Evolutionary conservation across 768 basidiomycete genomes (phyloP), one percentile per base, ranked within the genome.

Genomic region (Mycena amicta): DNA sequence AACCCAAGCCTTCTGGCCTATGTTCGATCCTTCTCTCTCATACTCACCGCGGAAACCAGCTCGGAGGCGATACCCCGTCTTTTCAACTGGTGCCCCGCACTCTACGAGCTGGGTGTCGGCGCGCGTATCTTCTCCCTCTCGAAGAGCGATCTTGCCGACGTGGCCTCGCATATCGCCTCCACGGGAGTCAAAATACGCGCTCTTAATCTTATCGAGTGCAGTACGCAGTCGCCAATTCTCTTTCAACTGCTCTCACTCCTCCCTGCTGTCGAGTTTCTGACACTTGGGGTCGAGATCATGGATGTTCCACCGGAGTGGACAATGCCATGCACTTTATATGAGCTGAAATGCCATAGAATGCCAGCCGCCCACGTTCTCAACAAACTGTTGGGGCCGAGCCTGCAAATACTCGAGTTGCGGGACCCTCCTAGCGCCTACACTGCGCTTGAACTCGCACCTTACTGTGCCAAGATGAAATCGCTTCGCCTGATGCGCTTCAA

Each of bases 151-250:
- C 31, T 15, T 30, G 16, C 40, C 22, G 49, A 45, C 13, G 26
- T 31, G 5, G 41, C 23, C 25, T 33, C 55, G 13, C 6, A 4
- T 20, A 45, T 61, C 18, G 31, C 49, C 13, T 16, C 54, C 30
- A 54, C 30, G 31, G 31, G 53, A 15, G 22, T 37, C 20, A 43
- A 2, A 31, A 50, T 66, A 20, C 62, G 62, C n/a, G 43, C 65
- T 23, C 50, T 66, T 3, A 46, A 47, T 6, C 55, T 81, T 23
- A 53, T 66, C 13, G 43, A 57, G 0, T 78, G 73, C 53, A 75
- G 77, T 43, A 67, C 77, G 1, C 77, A 79, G 64, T 78, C 79
- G 5, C 77, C 78, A 16, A 66, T 80, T 22, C 60, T 80, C 4
- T 82, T 77, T 51, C 74, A 80, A 50, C 67, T 82, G 0, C 65